Evolutionary conservation across 2,329 filamentous ascomycete genomes (phyloP).

Genomic region (Fusarium armeniacum): DNA sequence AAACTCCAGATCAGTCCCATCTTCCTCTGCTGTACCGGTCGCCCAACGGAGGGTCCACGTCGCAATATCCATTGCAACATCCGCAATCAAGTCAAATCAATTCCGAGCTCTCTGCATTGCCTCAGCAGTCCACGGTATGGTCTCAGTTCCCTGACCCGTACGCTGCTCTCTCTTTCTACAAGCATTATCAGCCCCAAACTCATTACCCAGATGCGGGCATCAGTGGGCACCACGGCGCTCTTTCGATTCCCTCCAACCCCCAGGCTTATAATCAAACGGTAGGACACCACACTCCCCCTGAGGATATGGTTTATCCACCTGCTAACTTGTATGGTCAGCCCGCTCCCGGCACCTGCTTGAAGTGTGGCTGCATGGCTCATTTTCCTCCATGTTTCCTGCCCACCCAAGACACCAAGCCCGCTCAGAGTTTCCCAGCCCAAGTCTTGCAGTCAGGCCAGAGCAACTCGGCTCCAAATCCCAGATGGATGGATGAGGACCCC

Average conservation of each 20-base stretch:
- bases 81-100: not conserved
- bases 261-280: not conserved
- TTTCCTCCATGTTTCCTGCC: not conserved
- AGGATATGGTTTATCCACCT: not conserved
- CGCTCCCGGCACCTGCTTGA: not conserved
- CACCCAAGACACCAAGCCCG: not conserved
- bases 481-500: not conserved
- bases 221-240: not conserved
- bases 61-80: not conserved
- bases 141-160: not conserved
- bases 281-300: not conserved
- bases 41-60: not conserved
- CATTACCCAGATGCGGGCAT: not conserved
- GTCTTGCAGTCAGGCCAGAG: too few relatives aligned
- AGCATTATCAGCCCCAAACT: not conserved
- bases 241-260: not conserved
- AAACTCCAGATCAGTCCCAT: not conserved
- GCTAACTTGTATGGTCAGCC: not conserved
- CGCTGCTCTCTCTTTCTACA: not conserved
- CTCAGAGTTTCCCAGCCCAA: not conserved
- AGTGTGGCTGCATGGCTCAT: slow-evolving; percentile 6
- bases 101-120: not conserved
- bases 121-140: not conserved
- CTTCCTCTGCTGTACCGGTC: not conserved
- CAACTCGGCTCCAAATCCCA: not conserved